Evolutionary conservation across 768 basidiomycete genomes (phyloP).

Genomic region (Termitomyces heimii): DNA sequence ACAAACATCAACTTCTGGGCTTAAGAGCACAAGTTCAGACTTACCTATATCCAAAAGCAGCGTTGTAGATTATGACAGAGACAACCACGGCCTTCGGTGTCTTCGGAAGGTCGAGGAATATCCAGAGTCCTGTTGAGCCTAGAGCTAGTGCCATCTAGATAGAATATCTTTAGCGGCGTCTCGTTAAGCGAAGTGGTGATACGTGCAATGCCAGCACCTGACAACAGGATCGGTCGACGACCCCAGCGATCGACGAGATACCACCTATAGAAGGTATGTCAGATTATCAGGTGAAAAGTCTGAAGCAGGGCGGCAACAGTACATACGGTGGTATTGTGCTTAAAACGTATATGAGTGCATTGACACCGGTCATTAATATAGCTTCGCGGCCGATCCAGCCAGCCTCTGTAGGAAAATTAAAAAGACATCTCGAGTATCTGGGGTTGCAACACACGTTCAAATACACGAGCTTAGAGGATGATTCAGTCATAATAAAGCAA

Average conservation of each 20-base stretch:
- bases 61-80: conserved; percentile 89
- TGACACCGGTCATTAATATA: conserved; percentile 94
- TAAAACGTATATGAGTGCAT: conserved; percentile 73
- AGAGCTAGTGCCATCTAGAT: conserved; percentile 76
- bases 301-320: not conserved
- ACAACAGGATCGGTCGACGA: conserved; percentile 78
- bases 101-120: conserved; percentile 81
- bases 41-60: conserved; percentile 85
- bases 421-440: not conserved
- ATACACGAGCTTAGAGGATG: conserved; percentile 62
- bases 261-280: conserved; percentile 51
- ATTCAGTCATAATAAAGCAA: conserved; percentile 1
- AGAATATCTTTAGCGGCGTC: not conserved
- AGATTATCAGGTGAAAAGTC: not conserved
- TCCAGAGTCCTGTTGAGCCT: conserved; percentile 82
- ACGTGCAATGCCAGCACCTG: conserved; percentile 74
- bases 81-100: conserved; percentile 87
- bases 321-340: conserved; percentile 80
- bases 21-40: not conserved
- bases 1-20: not conserved
- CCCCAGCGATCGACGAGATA: conserved; percentile 92
- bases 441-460: conserved; percentile 60
- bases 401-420: conserved; percentile 52
- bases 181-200: not conserved
- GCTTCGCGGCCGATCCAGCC: conserved; percentile 95